These are phyloP conservation scores for Aureococcus anophagefferens DNA, from an alignment of 108 stramenopile species.

Conservation along the genomic window DNA sequence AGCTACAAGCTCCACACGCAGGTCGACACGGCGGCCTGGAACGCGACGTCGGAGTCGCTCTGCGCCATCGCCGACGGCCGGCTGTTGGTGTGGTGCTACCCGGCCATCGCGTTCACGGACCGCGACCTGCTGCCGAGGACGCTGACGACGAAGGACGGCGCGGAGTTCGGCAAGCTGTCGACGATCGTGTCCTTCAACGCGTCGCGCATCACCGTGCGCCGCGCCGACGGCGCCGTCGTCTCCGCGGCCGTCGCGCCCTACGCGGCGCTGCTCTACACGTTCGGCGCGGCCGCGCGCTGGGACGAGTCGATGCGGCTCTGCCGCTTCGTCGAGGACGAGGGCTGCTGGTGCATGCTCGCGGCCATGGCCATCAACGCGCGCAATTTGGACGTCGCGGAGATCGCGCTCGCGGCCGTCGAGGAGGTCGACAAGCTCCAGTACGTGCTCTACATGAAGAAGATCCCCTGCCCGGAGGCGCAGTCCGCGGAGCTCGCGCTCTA, in stretches of 20 bases:
- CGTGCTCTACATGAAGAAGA: constrained; percentile 35
- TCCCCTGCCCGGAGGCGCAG: constrained; percentile 37
- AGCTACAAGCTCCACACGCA: constrained; percentile 21
- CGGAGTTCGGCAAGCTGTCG: constrained; percentile 32
- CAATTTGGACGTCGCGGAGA: constrained; percentile 47
- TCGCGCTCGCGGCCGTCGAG: constrained; percentile 38
- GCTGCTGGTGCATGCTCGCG: constrained; percentile 46
- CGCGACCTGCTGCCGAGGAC: constrained; percentile 35
- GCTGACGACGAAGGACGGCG: constrained; percentile 18
- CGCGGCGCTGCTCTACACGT: constrained; percentile 31
- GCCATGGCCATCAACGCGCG: constrained; percentile 37
- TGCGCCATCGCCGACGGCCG: constrained; percentile 40
- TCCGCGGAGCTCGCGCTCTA: constrained; percentile 41
- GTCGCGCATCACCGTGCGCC: constrained; percentile 27
- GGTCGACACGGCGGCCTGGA: constrained; percentile 42
- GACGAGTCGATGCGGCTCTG: constrained; percentile 46
- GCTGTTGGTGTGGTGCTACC: constrained; percentile 44
- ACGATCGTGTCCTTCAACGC: constrained; percentile 17
- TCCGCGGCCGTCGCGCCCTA: constrained; percentile 19
- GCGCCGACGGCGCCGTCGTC: constrained; percentile 43
- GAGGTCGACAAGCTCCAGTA: constrained; percentile 51
- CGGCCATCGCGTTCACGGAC: constrained; percentile 40
- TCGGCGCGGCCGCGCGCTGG: constrained; percentile 26
- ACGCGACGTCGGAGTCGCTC: constrained; percentile 35
- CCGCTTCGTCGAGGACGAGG: constrained; percentile 28